Evolutionary conservation across 768 basidiomycete species (phyloP).

Genomic region (Boletus speciosus): DNA sequence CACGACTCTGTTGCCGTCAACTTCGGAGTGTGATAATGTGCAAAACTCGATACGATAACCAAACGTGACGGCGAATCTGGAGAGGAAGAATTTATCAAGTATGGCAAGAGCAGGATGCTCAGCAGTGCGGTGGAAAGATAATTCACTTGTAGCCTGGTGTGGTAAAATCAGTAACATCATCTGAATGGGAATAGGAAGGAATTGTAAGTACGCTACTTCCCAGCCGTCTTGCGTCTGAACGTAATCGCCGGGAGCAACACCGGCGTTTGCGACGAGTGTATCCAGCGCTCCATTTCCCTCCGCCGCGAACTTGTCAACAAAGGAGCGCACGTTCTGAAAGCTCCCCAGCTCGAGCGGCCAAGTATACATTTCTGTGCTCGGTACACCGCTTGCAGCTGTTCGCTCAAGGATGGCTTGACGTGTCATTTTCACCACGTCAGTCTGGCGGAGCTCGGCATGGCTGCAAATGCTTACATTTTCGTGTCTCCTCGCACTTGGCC

Average conservation of each 20-base stretch:
- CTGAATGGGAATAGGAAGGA: neutral
- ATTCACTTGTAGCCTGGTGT: slow-evolving; percentile 35
- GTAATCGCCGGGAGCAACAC: slow-evolving; percentile 15
- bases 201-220: slow-evolving; percentile 39
- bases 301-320: slow-evolving; percentile 28
- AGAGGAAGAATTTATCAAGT: slow-evolving; percentile 25
- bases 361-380: slow-evolving; percentile 17
- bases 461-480: slow-evolving; percentile 11
- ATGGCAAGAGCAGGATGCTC: slow-evolving; percentile 34
- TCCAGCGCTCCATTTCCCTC: slow-evolving; percentile 25
- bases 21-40: slow-evolving; percentile 18
- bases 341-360: slow-evolving; percentile 35
- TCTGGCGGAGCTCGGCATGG: neutral
- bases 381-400: neutral
- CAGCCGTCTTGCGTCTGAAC: slow-evolving; percentile 43
- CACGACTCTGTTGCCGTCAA: slow-evolving; percentile 3
- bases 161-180: neutral
- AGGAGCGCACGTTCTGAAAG: slow-evolving; percentile 32
- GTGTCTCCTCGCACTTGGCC: slow-evolving; percentile 24
- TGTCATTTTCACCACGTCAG: neutral
- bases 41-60: slow-evolving; percentile 32
- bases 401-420: slow-evolving; percentile 16
- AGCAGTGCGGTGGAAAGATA: slow-evolving; percentile 33
- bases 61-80: slow-evolving; percentile 24
- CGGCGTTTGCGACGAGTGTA: slow-evolving; percentile 33